Evolutionary conservation across 1,284 basidiomycete genomes (phyloP).

Genomic region (Sanghuangporus weigelae): DNA sequence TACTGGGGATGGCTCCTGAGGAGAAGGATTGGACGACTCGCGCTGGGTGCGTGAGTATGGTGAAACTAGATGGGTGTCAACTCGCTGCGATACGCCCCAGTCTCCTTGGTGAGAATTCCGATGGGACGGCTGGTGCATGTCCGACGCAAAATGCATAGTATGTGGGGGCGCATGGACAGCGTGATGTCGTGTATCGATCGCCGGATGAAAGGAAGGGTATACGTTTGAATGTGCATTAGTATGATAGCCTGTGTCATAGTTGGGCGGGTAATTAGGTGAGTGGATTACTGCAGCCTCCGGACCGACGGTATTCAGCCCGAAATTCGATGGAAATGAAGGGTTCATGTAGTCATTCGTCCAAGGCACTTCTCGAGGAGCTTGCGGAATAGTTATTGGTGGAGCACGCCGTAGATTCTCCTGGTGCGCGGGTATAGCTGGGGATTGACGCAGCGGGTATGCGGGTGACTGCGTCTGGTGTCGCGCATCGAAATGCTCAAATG

Average conservation of each 20-base stretch:
- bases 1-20: conserved; percentile 31
- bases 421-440: conserved; percentile 39
- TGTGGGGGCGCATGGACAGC: conserved; percentile 3
- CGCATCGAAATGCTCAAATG: conserved; percentile 48
- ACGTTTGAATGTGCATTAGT: conserved; percentile 6
- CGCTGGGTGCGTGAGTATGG: conserved; percentile 17
- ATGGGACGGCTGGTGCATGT: conserved; percentile 13
- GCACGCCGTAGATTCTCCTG: conserved; percentile 41
- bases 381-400: conserved; percentile 40
- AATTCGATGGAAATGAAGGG: conserved; percentile 21
- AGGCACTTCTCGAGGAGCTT: conserved; percentile 10
- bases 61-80: conserved; percentile 16
- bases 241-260: conserved; percentile 9
- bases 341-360: conserved; percentile 12
- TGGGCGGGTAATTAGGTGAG: conserved; percentile 15
- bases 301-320: conserved; percentile 25
- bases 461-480: conserved; percentile 46
- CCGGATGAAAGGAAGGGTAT: conserved; percentile 11
- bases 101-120: conserved; percentile 8
- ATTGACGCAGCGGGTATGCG: conserved; percentile 43
- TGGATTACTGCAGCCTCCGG: conserved; percentile 20
- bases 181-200: conserved; percentile 15
- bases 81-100: conserved; percentile 8
- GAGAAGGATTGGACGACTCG: conserved; percentile 18
- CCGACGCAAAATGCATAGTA: conserved; percentile 8